A percentile compares a stretch with the other conserved stretches of the same genome.
These are phyloP conservation scores for Aureobasidium sp. DNA, from an alignment of 2,329 filamentous ascomycete species.

Conservation along the genomic window DNA sequence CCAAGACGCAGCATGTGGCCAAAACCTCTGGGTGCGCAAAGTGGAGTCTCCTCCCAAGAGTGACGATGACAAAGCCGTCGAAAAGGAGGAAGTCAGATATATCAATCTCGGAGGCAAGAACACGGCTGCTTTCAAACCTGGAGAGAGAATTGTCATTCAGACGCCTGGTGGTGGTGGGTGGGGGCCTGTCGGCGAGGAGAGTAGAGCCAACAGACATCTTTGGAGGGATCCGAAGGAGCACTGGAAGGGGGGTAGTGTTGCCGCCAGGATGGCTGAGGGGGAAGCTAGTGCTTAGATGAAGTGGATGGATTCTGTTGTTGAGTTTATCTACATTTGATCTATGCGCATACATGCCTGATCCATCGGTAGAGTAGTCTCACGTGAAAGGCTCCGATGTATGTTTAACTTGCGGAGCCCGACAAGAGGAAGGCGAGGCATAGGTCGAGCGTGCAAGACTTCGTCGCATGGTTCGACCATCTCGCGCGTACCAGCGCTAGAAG, in stretches of 20 bases:
- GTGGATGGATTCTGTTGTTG: too few relatives aligned
- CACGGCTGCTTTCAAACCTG: slow-evolving; percentile 66
- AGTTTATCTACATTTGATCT: too few relatives aligned
- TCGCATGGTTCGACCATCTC: too few relatives aligned
- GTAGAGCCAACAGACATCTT: slow-evolving; percentile 36
- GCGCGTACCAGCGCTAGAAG: too few relatives aligned
- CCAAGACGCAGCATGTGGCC: slow-evolving; percentile 66
- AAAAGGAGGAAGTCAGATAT: slow-evolving; percentile 40
- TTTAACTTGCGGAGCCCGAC: too few relatives aligned
- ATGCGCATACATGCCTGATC: too few relatives aligned
- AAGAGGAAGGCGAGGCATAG: too few relatives aligned
- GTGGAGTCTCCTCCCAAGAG: slow-evolving; percentile 40
- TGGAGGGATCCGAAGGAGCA: slow-evolving; percentile 50
- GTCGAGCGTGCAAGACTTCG: too few relatives aligned
- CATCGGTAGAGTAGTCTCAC: too few relatives aligned
- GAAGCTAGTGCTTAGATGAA: slow-evolving; percentile 38
- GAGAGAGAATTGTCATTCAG: slow-evolving; percentile 69
- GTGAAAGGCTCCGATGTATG: too few relatives aligned
- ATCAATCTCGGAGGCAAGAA: slow-evolving; percentile 77
- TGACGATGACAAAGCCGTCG: slow-evolving; percentile 24
- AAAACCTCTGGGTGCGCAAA: slow-evolving; percentile 81
- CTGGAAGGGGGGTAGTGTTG: slow-evolving; percentile 56
- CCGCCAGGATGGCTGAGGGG: slow-evolving; percentile 47
- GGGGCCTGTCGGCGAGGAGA: slow-evolving; percentile 56
- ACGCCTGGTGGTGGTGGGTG: slow-evolving; percentile 77